A percentile compares a stretch with the other conserved stretches of the same genome.
Conservation (phyloP, 1,284 basidiomycete species). For the Sanghuangporus weigelae region DNA sequence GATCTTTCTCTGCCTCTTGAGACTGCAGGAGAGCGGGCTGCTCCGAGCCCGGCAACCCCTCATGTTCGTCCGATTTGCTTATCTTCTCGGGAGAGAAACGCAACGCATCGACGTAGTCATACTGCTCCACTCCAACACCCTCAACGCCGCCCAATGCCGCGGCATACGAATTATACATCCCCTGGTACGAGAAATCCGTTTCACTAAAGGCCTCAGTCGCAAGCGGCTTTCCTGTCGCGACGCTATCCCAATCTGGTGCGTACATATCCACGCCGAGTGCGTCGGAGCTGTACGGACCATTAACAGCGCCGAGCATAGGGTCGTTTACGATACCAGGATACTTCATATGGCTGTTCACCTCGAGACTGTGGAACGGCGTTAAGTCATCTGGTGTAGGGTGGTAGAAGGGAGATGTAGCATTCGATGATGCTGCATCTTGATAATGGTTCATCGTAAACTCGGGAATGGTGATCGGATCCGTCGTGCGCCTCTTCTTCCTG, state of each 20-base stretch:
- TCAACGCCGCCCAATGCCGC: not conserved
- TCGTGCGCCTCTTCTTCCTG: not conserved
- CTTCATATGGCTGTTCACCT: not conserved
- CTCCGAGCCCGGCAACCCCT: too few relatives aligned
- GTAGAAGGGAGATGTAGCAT: not conserved
- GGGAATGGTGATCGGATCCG: not conserved
- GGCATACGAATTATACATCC: not conserved
- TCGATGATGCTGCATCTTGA: not conserved
- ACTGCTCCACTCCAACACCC: too few relatives aligned
- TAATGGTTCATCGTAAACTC: conserved; percentile 9
- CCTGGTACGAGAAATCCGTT: not conserved
- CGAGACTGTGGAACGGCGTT: not conserved
- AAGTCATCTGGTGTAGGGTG: conserved; percentile 6
- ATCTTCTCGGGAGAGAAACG: not conserved
- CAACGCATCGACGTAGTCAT: too few relatives aligned
- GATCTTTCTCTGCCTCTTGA: not conserved
- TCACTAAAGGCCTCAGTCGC: not conserved
- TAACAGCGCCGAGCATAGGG: not conserved
- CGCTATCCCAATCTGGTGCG: not conserved
- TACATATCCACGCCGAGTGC: not conserved
- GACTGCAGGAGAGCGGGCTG: too few relatives aligned
- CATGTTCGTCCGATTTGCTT: not conserved
- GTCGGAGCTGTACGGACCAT: not conserved
- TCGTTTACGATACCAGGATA: not conserved
- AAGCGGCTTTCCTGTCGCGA: not conserved